Conservation (phyloP, 73 alveolate species). For the Tetrahymena thermophila region DNA sequence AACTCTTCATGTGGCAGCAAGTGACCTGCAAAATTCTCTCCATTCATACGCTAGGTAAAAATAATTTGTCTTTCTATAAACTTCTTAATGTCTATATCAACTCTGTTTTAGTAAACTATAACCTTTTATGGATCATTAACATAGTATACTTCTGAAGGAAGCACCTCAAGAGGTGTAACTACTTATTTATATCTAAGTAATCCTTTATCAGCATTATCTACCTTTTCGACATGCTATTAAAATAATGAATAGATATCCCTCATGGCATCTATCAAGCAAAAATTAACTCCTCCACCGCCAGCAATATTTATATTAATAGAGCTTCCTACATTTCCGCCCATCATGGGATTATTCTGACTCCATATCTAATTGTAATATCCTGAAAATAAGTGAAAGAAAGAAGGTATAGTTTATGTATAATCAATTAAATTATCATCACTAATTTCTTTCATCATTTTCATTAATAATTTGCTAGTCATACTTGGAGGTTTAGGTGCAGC, state of each 20-base stretch:
- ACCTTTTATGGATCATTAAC: conserved; percentile 24
- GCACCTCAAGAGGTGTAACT: conserved; percentile 16
- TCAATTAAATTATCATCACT: conserved; percentile 21
- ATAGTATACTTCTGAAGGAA: not conserved
- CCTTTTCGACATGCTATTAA: conserved; percentile 22
- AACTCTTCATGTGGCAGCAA: conserved; percentile 38
- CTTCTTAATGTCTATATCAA: conserved; percentile 10
- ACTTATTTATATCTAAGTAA: conserved; percentile 10
- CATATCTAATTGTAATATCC: conserved; percentile 3
- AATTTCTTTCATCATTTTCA: conserved; percentile 13
- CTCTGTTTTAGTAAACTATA: conserved; percentile 4
- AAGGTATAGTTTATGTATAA: conserved; percentile 20
- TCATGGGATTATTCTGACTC: conserved; percentile 9
- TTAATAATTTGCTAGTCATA: not conserved
- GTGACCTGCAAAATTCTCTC: conserved; percentile 31
- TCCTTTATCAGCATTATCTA: conserved; percentile 33
- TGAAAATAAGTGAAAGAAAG: conserved; percentile 13
- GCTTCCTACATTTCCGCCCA: not conserved
- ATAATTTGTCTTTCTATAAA: conserved; percentile 17
- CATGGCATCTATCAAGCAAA: conserved; percentile 24
- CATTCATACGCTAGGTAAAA: conserved; percentile 28
- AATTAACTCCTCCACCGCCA: not conserved
- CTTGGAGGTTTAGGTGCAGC: conserved; percentile 3
- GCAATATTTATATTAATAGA: not conserved
- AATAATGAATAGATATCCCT: conserved; percentile 18